These are phyloP conservation scores for Debaryomyces tyrocola DNA, from an alignment of 805 yeast genomes.

Conservation along the genomic window DNA sequence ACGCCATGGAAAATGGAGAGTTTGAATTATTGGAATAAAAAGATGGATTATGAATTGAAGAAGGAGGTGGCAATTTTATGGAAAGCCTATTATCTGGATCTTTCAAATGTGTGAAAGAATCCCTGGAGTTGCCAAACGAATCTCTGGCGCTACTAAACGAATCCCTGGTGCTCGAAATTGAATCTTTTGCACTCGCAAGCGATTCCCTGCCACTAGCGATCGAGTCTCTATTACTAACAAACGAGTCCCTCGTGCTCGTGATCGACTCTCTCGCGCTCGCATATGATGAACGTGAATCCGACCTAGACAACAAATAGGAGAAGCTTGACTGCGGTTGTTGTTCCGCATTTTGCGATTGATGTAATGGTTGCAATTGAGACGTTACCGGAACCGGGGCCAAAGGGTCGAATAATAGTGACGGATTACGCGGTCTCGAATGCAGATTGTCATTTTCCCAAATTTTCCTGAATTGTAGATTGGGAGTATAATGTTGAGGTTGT, in stretches of 20 bases:
- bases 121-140: slow-evolving; percentile 2
- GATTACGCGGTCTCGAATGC: slow-evolving; percentile 38
- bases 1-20: slow-evolving; percentile 2
- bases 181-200: not conserved
- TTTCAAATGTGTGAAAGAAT: not conserved
- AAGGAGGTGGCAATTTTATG: slow-evolving; percentile 21
- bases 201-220: not conserved
- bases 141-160: not conserved
- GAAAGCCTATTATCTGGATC: slow-evolving; percentile 7
- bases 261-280: not conserved
- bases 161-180: not conserved
- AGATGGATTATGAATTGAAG: slow-evolving; percentile 15
- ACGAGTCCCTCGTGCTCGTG: not conserved
- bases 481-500: slow-evolving; percentile 19
- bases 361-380: not conserved
- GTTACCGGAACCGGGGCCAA: slow-evolving; percentile 41
- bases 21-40: slow-evolving; percentile 4
- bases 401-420: slow-evolving; percentile 51
- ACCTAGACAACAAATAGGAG: not conserved
- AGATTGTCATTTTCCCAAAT: slow-evolving; percentile 28
- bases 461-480: slow-evolving; percentile 33
- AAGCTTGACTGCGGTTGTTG: not conserved
- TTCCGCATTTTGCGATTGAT: not conserved
- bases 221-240: not conserved
- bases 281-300: not conserved